Evolutionary conservation across 495 filamentous ascomycete genomes (phyloP).

Genomic region (Aspergillus hancockii): DNA sequence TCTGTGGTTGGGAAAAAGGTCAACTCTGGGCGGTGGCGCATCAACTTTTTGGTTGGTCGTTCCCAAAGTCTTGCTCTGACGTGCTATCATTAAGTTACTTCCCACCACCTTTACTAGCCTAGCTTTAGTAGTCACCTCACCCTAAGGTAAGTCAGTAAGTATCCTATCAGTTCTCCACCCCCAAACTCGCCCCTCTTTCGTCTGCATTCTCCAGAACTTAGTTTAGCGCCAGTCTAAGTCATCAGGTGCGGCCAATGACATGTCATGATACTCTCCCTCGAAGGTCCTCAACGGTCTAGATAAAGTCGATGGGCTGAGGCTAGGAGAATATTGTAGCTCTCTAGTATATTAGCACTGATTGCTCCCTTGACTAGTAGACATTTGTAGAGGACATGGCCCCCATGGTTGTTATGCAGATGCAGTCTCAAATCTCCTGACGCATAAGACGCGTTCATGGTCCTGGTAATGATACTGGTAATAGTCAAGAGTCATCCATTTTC

Average conservation of each 20-base stretch:
- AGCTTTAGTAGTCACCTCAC: background rate
- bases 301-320: constrained; percentile 3
- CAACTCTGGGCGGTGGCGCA: background rate
- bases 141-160: background rate
- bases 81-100: too few species aligned
- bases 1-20: background rate
- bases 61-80: background rate
- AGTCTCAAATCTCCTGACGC: constrained; percentile 6
- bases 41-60: background rate
- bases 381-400: background rate
- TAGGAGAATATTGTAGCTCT: background rate
- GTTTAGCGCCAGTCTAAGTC: background rate
- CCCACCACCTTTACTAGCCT: background rate
- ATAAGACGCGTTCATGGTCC: background rate
- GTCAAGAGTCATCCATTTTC: background rate
- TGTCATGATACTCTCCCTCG: background rate
- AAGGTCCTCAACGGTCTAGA: background rate
- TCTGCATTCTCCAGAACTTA: background rate
- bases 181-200: background rate
- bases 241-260: background rate
- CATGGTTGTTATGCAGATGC: constrained; percentile 3
- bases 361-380: background rate
- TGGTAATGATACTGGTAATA: too few species aligned
- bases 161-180: constrained; percentile 2
- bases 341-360: background rate